Conservation (phyloP, 116 monocot genomes). For the Trichopus zeylanicus region DNA sequence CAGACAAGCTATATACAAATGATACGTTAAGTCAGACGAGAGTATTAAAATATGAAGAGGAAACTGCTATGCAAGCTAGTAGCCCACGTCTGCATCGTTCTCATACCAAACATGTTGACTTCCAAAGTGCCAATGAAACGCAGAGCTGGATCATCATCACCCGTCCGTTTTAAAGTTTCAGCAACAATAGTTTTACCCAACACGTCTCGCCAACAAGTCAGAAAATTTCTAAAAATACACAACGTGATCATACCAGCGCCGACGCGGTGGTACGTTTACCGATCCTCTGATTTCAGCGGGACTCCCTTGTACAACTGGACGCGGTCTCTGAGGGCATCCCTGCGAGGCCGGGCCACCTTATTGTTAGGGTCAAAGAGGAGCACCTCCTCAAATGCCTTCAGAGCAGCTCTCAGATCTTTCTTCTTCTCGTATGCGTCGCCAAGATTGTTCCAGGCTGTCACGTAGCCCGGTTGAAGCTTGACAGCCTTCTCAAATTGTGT, state of each 20-base stretch:
- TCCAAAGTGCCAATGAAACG: not conserved
- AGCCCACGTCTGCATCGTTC: too few relatives aligned
- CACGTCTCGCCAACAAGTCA: too few relatives aligned
- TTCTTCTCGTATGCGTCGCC: constrained; percentile 92
- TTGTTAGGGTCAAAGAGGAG: constrained; percentile 97
- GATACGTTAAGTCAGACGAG: too few relatives aligned
- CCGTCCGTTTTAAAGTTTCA: too few relatives aligned
- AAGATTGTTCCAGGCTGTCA: constrained; percentile 94
- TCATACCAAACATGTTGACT: too few relatives aligned
- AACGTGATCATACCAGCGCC: not conserved
- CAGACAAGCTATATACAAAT: too few relatives aligned
- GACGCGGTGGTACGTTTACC: not conserved
- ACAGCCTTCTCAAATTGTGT: constrained; percentile 74
- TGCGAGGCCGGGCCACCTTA: constrained; percentile 63
- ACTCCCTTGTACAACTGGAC: constrained; percentile 74
- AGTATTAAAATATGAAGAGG: too few relatives aligned
- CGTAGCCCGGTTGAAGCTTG: constrained; percentile 85
- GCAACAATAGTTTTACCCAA: not conserved
- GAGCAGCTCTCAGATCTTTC: constrained; percentile 58
- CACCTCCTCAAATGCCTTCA: constrained; percentile 86
- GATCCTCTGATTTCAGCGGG: constrained; percentile 4
- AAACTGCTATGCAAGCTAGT: too few relatives aligned
- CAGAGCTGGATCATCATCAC: not conserved
- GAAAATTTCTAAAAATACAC: not conserved
- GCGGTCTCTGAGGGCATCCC: constrained; percentile 62